phyloP scores from a whole-genome alignment of 768 basidiomycete genomes.

The Trametes meyenii region DNA sequence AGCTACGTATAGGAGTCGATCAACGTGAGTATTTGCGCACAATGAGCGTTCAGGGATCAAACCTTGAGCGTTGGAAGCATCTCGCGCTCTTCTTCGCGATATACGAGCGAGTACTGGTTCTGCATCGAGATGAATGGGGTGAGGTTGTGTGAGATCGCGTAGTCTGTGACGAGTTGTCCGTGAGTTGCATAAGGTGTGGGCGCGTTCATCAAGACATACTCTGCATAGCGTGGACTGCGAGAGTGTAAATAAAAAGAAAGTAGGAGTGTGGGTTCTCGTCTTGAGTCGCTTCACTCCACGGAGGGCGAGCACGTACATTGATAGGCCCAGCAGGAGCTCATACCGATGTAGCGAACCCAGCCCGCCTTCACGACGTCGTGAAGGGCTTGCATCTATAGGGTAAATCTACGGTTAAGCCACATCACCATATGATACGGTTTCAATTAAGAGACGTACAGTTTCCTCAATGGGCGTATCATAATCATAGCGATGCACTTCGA shows the following conservation, averaged over 20 bases:
- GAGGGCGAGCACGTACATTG: slow-evolving; percentile 28
- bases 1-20: too few species aligned
- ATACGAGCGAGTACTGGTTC: slow-evolving; percentile 47
- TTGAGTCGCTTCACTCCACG: not conserved
- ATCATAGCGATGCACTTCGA: slow-evolving; percentile 34
- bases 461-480: slow-evolving; percentile 45
- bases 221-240: slow-evolving; percentile 36
- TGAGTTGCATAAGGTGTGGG: not conserved
- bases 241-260: not conserved
- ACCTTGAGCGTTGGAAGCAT: slow-evolving; percentile 43
- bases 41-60: not conserved
- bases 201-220: slow-evolving; percentile 14
- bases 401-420: too few species aligned
- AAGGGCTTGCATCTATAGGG: slow-evolving; percentile 24
- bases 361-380: slow-evolving; percentile 48
- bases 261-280: not conserved
- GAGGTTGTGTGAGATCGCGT: slow-evolving; percentile 38
- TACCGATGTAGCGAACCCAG: slow-evolving; percentile 43
- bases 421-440: not conserved
- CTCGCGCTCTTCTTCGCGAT: slow-evolving; percentile 49
- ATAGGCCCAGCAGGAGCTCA: slow-evolving; percentile 37
- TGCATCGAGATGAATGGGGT: slow-evolving; percentile 51
- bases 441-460: slow-evolving; percentile 22
- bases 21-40: not conserved
- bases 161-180: too few species aligned